phyloP scores from a whole-genome alignment of 1,139 yeast species.

The Blastobotrys malaysiensis region DNA sequence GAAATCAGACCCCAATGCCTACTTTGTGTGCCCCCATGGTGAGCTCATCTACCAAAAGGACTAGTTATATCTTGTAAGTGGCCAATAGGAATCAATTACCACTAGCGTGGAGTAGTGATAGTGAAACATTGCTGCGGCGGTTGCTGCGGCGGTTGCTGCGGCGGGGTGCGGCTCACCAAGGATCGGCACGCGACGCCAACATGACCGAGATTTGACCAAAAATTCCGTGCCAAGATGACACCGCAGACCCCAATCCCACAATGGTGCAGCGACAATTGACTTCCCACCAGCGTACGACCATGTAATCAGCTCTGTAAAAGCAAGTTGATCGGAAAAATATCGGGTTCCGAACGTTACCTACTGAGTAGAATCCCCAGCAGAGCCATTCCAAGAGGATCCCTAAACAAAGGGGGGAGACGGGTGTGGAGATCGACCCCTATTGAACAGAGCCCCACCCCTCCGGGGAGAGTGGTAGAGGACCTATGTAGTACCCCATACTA shows the following conservation, averaged over 20 bases:
- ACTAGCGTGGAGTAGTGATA: too few species aligned
- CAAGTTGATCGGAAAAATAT: neutral
- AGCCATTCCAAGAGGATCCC: neutral
- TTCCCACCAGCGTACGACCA: too few species aligned
- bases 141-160: neutral
- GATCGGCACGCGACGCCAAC: neutral
- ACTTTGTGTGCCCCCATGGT: slow-evolving; percentile 18
- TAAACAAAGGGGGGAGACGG: neutral
- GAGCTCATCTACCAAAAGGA: slow-evolving; percentile 21
- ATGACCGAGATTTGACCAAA: neutral
- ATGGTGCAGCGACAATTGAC: too few species aligned
- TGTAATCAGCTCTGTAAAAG: neutral
- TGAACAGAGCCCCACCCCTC: too few species aligned
- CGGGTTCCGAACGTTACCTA: neutral
- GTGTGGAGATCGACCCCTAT: neutral
- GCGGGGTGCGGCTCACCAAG: neutral
- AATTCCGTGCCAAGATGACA: neutral
- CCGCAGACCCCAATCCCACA: too few species aligned
- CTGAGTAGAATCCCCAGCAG: too few species aligned
- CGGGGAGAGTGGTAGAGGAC: too few species aligned
- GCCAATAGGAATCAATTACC: too few species aligned
- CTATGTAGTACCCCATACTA: too few species aligned
- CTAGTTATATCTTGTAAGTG: too few species aligned
- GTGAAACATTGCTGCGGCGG: too few species aligned
- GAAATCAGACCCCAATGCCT: slow-evolving; percentile 20